Evolutionary conservation across 805 yeast genomes (phyloP).

Genomic region (Starmerella stigmatis): DNA sequence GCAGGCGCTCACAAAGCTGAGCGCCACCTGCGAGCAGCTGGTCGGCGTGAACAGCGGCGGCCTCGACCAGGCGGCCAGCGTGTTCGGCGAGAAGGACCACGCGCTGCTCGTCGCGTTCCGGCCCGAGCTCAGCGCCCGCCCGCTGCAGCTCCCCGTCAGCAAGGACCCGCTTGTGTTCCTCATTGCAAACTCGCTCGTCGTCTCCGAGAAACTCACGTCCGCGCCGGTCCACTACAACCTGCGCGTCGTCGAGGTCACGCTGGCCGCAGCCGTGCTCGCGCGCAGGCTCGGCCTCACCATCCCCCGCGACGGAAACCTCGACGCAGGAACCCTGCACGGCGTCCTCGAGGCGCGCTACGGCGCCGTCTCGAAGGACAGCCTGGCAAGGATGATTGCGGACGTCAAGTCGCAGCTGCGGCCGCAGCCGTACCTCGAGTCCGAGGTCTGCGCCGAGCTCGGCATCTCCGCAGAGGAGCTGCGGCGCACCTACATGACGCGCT

Average conservation of each 20-base stretch:
- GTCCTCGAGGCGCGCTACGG: constrained; percentile 43
- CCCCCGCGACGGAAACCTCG: constrained; percentile 41
- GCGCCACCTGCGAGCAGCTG: constrained; percentile 57
- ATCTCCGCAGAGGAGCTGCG: constrained; percentile 37
- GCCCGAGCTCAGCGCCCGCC: constrained; percentile 46
- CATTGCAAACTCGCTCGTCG: constrained; percentile 52
- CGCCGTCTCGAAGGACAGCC: constrained; percentile 33
- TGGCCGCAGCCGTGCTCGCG: constrained; percentile 55
- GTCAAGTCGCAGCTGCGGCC: constrained; percentile 37
- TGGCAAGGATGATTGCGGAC: constrained; percentile 35
- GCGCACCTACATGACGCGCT: constrained; percentile 39
- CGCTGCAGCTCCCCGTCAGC: constrained; percentile 44
- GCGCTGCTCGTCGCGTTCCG: constrained; percentile 51
- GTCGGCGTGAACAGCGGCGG: constrained; percentile 74
- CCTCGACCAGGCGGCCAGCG: constrained; percentile 65
- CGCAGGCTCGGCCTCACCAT: constrained; percentile 34
- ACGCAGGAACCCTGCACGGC: constrained; percentile 54
- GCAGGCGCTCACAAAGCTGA: constrained; percentile 45
- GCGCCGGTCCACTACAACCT: constrained; percentile 61
- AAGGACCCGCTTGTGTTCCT: constrained; percentile 42
- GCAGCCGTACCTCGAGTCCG: constrained; percentile 42
- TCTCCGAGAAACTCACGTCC: constrained; percentile 56
- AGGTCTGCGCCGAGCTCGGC: constrained; percentile 39
- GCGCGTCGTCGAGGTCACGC: constrained; percentile 60
- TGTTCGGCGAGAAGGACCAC: constrained; percentile 50